Conservation (phyloP, 2,329 filamentous ascomycete genomes). For the Dothistroma septosporum region DNA sequence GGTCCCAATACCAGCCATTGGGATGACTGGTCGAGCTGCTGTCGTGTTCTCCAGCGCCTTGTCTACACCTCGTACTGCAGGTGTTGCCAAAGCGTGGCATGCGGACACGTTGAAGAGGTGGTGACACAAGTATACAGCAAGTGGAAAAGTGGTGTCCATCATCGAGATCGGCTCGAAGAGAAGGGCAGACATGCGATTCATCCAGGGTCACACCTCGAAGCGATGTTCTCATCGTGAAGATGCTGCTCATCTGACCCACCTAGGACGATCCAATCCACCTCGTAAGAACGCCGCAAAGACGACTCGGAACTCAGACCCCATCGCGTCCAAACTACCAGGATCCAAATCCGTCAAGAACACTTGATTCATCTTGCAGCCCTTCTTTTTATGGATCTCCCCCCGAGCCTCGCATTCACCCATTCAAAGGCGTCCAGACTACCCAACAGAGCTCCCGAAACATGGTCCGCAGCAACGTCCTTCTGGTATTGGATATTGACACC, state of each 20-base stretch:
- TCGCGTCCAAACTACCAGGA: background rate
- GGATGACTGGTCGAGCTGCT: background rate
- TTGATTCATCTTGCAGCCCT: slow-evolving; percentile 1
- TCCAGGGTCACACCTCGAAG: background rate
- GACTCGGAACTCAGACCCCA: background rate
- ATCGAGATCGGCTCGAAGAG: background rate
- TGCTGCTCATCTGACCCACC: background rate
- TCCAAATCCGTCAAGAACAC: slow-evolving; percentile 1
- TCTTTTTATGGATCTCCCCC: background rate
- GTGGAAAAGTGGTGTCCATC: background rate
- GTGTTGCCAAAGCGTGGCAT: background rate
- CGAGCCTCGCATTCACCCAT: slow-evolving; percentile 3
- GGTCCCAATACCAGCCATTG: background rate
- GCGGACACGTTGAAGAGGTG: background rate
- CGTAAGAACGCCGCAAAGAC: slow-evolving; percentile 1
- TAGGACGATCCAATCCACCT: background rate
- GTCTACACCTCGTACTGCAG: background rate
- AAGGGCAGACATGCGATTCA: background rate
- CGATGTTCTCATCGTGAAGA: background rate
- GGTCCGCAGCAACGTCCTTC: slow-evolving; percentile 41
- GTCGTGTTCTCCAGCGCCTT: background rate
- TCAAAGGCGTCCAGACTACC: slow-evolving; percentile 2
- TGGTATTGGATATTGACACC: slow-evolving; percentile 42
- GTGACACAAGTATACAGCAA: background rate
- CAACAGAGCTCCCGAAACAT: slow-evolving; percentile 49